Evolutionary conservation across 225 moss, liverwort and hornwort species (phyloP), one percentile per base, ranked within the genome.

Genomic region (Marchantia polymorpha): DNA sequence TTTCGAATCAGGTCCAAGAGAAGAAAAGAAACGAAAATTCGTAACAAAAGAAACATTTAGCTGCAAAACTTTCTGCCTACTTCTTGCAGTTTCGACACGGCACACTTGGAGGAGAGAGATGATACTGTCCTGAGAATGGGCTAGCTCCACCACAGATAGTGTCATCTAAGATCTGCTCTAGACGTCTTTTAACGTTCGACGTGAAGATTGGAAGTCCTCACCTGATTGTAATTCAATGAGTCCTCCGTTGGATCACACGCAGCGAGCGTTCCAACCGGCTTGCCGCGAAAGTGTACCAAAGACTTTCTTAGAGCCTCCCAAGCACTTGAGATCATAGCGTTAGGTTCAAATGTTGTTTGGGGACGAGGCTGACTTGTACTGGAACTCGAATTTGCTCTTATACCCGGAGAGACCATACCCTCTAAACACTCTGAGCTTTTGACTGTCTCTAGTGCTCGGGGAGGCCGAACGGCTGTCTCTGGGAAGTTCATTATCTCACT

Each of bases 391-490:
- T 31, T 47, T 9, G 91, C 82, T 10, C 89, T 87, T 23, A 90
- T 87, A 76, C 91, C 88, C 9, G 94, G 91, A 74, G 92, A 91
- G 65, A 86, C 82, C 84, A 94, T 86, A 67, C 88, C 94, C 78
- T 96, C 96, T 29, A 96, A 82, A 87, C 92, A 96, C 75, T 96
- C 96, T 50, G 96, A 96, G 88, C 96, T 96, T 82, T 96, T 96
- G 17, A 96, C 94, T 0, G 94, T 96, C 86, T 96, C 96, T 76
- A 96, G 76, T 76, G 85, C 88, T 78, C 96, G 90, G 71, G 87
- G 91, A 53, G 94, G 96, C 10, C 94, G 91, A 26, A 89, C 85
- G 19, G 86, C 85, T 10, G 89, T 89, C 20, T 90, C 91, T 10
- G 92, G 87, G 31, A 92, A 94, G 16, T 91, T 91, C 65, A 96